These are phyloP conservation scores for Clavariopsis aquatica DNA, from an alignment of 495 filamentous ascomycete genomes.

Conservation along the genomic window DNA sequence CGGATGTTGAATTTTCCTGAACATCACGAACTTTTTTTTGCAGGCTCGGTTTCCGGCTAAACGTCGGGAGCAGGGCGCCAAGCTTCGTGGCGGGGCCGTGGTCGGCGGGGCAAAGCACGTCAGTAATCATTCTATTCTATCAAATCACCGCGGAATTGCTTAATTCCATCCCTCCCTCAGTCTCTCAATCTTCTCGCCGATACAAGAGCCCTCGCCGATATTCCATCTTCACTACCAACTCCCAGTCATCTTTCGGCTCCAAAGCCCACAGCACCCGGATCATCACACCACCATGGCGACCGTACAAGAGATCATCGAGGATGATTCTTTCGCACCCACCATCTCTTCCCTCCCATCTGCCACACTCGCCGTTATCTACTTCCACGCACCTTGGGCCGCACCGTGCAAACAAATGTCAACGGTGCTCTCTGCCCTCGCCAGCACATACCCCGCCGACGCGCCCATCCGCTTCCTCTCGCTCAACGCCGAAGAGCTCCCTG, in stretches of 20 bases:
- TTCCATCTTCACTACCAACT: background rate
- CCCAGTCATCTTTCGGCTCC: background rate
- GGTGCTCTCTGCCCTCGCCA: conserved; percentile 81
- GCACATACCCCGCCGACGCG: conserved; percentile 68
- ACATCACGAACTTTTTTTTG: conserved; percentile 18
- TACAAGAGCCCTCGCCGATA: background rate
- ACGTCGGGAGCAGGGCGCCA: background rate
- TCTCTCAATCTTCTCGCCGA: no score
- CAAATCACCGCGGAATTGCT: background rate
- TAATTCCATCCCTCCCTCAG: background rate
- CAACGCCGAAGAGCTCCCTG: conserved; percentile 85
- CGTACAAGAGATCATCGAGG: conserved; percentile 69
- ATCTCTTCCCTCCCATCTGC: conserved; percentile 63
- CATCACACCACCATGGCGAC: conserved; percentile 40
- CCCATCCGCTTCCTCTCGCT: conserved; percentile 82
- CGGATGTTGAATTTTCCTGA: background rate
- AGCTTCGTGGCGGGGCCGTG: background rate
- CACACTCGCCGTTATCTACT: conserved; percentile 79
- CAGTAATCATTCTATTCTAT: conserved; percentile 29
- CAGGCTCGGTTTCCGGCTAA: conserved; percentile 7
- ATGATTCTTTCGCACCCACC: conserved; percentile 66
- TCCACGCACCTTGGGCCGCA: conserved; percentile 95
- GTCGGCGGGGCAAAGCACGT: conserved; percentile 30
- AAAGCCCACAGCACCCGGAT: conserved; percentile 1
- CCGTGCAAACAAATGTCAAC: conserved; percentile 90